Base-by-base conservation (phyloP, 139 green algal genomes). In the Chlamydomonas incerta region DNA sequence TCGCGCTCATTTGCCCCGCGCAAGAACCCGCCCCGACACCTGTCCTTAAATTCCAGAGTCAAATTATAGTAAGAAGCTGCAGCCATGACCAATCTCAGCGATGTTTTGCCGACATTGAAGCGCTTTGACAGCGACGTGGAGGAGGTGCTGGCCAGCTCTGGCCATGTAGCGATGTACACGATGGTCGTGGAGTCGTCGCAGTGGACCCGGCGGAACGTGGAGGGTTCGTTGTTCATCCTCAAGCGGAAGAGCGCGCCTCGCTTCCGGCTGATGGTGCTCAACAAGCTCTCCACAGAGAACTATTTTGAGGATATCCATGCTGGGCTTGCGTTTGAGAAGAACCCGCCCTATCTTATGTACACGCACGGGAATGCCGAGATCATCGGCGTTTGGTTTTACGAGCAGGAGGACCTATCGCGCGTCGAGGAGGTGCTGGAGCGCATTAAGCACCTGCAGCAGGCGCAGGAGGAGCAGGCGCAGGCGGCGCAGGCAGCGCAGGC, bases 311-410 rank as follows among this genome's bases (percentile, higher is more conserved):
- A 93, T 17, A 81, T 98, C 0, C 83, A 93, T 46, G 87, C 73
- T 0, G 91, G 90, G 8, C 92, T 98, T 41, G 88, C 96, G 37
- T 96, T 95, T 66, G 96, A 98, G 91, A 65, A 95, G 28, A 90
- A 95, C 68, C 67, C 90, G 26, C 95, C 95, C 0, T 98, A 98
- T 86, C 81, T 98, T 31, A 91, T 98, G 88, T 98, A 98, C 80
- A 94, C 94, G 37, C 96, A 97, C 58, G 88, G 88, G 17, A 88
- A 89, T 31, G 63, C 80, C 14, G 88, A 97, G 92, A 95, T 98
- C 34, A 92, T 96, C 33, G 96, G 96, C 35, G 95, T 98, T 35
- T 98, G 96, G 96, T 98, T 98, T 72, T 98, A 98, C 75, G 93
- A 97, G 8, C 80, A 93, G n/a, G 76, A 74, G 0, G 96, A 98